Evolutionary conservation across 345 rosid species (phyloP).

Genomic region (Syzygium aqueum): DNA sequence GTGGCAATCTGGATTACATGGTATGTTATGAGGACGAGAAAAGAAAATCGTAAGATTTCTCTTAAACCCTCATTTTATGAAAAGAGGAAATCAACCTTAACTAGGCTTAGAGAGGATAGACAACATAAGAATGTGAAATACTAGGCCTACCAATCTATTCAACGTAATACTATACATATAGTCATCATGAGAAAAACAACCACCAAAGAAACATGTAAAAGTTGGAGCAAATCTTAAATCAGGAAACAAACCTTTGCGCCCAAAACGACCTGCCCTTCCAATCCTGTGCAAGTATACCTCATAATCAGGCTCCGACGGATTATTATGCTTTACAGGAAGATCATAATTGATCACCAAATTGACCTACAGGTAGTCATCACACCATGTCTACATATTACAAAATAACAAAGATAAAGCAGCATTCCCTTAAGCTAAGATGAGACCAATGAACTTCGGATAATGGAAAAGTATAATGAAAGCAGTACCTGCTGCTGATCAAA

Average conservation of each 20-base stretch:
- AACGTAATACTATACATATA: not conserved
- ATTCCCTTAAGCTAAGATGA: not conserved
- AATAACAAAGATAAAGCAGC: not conserved
- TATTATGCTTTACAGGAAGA: slow-evolving; percentile 56
- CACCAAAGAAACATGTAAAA: not conserved
- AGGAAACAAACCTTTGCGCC: slow-evolving; percentile 60
- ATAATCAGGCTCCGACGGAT: slow-evolving; percentile 54
- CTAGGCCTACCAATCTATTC: not conserved
- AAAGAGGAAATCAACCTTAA: not conserved
- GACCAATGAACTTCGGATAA: not conserved
- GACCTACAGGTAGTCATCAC: slow-evolving; percentile 34
- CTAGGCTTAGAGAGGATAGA: not conserved
- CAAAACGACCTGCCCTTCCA: slow-evolving; percentile 97
- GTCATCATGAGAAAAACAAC: not conserved
- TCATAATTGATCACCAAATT: slow-evolving; percentile 83
- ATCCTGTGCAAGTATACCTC: slow-evolving; percentile 95
- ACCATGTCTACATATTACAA: not conserved
- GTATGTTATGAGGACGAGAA: not conserved
- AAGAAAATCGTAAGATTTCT: not conserved
- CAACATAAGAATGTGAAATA: not conserved
- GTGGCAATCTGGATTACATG: not conserved
- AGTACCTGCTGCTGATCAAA: slow-evolving; percentile 86
- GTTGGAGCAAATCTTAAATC: not conserved
- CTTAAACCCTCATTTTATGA: not conserved
- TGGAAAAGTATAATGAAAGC: not conserved